Base-by-base conservation (phyloP, 805 yeast species). In the Isabelozyma rhagii region DNA sequence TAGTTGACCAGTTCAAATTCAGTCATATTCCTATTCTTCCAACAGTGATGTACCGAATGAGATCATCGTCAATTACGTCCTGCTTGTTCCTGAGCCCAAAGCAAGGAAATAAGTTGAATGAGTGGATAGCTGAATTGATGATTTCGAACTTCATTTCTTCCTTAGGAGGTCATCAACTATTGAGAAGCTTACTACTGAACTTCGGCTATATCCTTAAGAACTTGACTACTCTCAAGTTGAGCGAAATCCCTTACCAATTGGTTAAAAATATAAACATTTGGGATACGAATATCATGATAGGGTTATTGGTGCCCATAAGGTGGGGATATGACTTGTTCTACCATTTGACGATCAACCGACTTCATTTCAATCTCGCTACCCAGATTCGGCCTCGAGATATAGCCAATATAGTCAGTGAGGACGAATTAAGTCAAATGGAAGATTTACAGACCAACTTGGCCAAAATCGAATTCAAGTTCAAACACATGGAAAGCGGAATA, bases 11-110 rank as follows among this genome's bases (percentile, higher is more conserved):
- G 8, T 55, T 68, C 45, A 70, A 70, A 49, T 64, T 72, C 51
- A 63, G 72, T 15, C 58, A 72, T 29, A 61, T 74, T 13, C 72
- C 77, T 3, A 51, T 66, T 9, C 60, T 74, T n/a, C 78, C 78
- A 5, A 56, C 72, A 13, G 61, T 71, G 36, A 47, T 74, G 49
- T 72, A 68, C 55, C 55, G 73, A 31, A 66, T 72, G 74, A 60
- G 77, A 42, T 53, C 58, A 10, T 63, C 68, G 27, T 70, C 72
- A 43, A 47, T 69, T 10, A 39, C 64, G 17, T 56, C 62, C 28
- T 66, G 74, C 47, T 44, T 71, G 2, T 61, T 67, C 43, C 57
- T 55, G 5, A 47, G 47, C 15, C 49, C 55, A 15, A 54, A 51
- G 8, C 39, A 41, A 15, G 41, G 47, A 7, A 18, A 27, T 40